Evolutionary conservation across 495 filamentous ascomycete genomes (phyloP).

Genomic region (Geoglossum glabrum): DNA sequence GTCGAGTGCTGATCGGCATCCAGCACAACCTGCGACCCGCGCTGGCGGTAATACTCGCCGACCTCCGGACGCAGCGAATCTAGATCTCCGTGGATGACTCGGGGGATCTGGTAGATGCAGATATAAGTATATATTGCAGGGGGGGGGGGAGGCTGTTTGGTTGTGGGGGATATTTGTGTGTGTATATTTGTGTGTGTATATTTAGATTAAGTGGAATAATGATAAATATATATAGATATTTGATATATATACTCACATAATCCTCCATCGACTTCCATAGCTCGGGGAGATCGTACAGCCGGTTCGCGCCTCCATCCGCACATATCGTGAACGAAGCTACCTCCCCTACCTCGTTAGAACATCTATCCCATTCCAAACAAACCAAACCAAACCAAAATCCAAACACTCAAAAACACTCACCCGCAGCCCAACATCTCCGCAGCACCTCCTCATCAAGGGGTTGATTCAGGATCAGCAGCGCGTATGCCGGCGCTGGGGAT

Average conservation of each 20-base stretch:
- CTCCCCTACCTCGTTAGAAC: not conserved
- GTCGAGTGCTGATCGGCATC: slow-evolving; percentile 69
- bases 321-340: slow-evolving; percentile 43
- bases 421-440: not conserved
- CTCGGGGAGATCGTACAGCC: slow-evolving; percentile 48
- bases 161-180: too few species aligned
- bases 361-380: not conserved
- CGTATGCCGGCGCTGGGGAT: not conserved
- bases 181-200: too few species aligned
- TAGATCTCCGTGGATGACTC: slow-evolving; percentile 66
- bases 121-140: slow-evolving; percentile 14
- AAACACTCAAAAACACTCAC: too few species aligned
- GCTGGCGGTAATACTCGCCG: slow-evolving; percentile 35
- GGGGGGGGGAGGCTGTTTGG: too few species aligned
- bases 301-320: slow-evolving; percentile 84
- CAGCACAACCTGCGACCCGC: slow-evolving; percentile 33
- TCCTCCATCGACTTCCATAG: too few species aligned
- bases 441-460: not conserved
- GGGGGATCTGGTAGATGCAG: slow-evolving; percentile 35
- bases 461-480: not conserved
- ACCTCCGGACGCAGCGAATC: slow-evolving; percentile 52
- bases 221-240: slow-evolving; percentile 1
- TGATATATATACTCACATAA: slow-evolving; percentile 13
- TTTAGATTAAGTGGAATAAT: too few species aligned
- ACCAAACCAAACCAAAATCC: too few species aligned